These are phyloP conservation scores for Russula sp. DNA, from an alignment of 768 basidiomycete genomes.

Conservation along the genomic window DNA sequence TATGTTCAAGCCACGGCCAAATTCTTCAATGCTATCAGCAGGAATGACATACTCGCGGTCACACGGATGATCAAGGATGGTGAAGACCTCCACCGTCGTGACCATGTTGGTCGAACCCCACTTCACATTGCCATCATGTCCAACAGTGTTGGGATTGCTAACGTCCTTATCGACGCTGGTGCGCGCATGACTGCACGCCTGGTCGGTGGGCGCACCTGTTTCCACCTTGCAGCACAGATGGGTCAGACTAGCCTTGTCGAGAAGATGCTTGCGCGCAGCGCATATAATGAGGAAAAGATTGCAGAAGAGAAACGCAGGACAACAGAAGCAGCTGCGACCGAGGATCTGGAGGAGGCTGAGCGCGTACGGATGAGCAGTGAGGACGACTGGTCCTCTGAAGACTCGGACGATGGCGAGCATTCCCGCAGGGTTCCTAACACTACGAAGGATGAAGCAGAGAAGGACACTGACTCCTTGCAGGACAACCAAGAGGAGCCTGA, in stretches of 20 bases:
- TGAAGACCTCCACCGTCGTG: slow-evolving; percentile 47
- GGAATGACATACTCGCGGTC: slow-evolving; percentile 39
- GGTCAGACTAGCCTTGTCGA: slow-evolving; percentile 38
- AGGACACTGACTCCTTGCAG: slow-evolving; percentile 39
- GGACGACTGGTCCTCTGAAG: slow-evolving; percentile 24
- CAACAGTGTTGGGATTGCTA: slow-evolving; percentile 41
- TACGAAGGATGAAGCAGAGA: slow-evolving; percentile 26
- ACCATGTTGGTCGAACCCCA: slow-evolving; percentile 56
- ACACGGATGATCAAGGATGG: slow-evolving; percentile 37
- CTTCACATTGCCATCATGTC: slow-evolving; percentile 54
- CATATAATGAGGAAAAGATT: slow-evolving; percentile 28
- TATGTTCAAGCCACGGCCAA: slow-evolving; percentile 50
- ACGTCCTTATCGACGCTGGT: slow-evolving; percentile 48
- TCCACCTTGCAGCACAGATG: slow-evolving; percentile 53
- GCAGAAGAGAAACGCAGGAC: slow-evolving; percentile 26
- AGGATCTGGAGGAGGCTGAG: slow-evolving; percentile 7
- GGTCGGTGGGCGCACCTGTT: slow-evolving; percentile 48
- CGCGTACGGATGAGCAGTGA: slow-evolving; percentile 24
- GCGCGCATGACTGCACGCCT: slow-evolving; percentile 51
- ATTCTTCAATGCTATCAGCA: slow-evolving; percentile 51
- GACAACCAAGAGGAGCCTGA: slow-evolving; percentile 47
- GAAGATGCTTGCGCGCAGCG: slow-evolving; percentile 49
- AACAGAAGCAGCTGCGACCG: slow-evolving; percentile 13
- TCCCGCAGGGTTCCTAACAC: slow-evolving; percentile 26
- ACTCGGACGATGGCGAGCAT: slow-evolving; percentile 6